These are phyloP conservation scores for Fusarium sororula DNA, from an alignment of 2,329 filamentous ascomycete genomes.

Conservation along the genomic window DNA sequence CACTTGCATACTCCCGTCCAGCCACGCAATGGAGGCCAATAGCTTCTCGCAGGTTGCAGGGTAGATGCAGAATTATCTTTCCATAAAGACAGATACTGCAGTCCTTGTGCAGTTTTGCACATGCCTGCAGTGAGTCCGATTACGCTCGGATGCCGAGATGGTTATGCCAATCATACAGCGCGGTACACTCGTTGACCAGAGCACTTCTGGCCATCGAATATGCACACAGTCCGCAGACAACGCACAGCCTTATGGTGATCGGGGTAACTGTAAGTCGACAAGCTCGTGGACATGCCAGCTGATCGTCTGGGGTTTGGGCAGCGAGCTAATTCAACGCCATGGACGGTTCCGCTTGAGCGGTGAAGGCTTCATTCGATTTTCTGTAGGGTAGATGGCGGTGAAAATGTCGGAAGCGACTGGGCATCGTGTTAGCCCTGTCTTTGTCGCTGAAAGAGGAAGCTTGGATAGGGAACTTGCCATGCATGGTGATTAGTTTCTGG, in stretches of 20 bases:
- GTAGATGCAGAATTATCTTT: conserved; percentile 22
- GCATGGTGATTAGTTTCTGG: background rate
- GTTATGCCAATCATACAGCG: conserved; percentile 7
- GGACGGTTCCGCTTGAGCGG: conserved; percentile 35
- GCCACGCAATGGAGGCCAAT: conserved; percentile 27
- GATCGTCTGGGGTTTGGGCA: conserved; percentile 38
- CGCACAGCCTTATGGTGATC: conserved; percentile 17
- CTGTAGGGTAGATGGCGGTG: conserved; percentile 43
- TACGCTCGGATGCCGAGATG: conserved; percentile 6
- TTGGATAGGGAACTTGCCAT: conserved; percentile 6
- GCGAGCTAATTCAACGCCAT: conserved; percentile 29
- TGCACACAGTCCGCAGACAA: conserved; percentile 6
- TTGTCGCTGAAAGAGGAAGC: conserved; percentile 22
- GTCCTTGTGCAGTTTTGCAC: background rate
- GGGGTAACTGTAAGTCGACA: conserved; percentile 14
- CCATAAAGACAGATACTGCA: conserved; percentile 12
- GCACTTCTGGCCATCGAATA: conserved; percentile 14
- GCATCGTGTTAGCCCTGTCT: conserved; percentile 2
- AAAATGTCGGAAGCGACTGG: conserved; percentile 23
- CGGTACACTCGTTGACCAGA: conserved; percentile 21
- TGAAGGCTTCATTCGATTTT: conserved; percentile 27
- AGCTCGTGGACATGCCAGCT: conserved; percentile 36
- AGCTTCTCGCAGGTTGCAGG: conserved; percentile 15
- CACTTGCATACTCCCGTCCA: conserved; percentile 25
- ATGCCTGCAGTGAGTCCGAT: conserved; percentile 4